Evolutionary conservation across 768 basidiomycete genomes (phyloP).

Genomic region (Kwoniella sp.): DNA sequence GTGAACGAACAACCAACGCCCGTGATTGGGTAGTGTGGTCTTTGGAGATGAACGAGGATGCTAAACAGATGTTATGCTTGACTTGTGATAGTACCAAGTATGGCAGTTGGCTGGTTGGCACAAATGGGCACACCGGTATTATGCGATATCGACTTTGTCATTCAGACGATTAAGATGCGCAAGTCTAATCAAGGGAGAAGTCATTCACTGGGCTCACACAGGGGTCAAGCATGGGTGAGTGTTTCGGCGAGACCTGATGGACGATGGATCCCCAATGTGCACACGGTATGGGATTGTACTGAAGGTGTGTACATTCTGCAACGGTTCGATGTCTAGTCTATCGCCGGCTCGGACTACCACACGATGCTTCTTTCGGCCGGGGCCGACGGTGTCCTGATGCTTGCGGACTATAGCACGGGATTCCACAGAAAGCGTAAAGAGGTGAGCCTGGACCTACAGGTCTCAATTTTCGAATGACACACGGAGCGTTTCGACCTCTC

Average conservation of each 20-base stretch:
- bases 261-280: no score
- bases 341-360: conserved; percentile 79
- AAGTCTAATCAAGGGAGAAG: conserved; percentile 9
- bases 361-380: conserved; percentile 79
- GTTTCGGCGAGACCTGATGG: no score
- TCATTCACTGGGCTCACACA: conserved; percentile 16
- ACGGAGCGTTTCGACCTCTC: background rate
- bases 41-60: no score
- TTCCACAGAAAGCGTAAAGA: conserved; percentile 26
- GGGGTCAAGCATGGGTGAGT: conserved; percentile 81
- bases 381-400: conserved; percentile 68
- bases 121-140: conserved; percentile 30
- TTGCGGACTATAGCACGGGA: conserved; percentile 38
- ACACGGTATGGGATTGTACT: no score
- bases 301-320: no score
- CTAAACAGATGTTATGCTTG: background rate
- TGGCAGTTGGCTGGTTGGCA: conserved; percentile 37
- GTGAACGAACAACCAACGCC: no score
- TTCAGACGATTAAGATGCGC: conserved; percentile 26
- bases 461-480: conserved; percentile 58
- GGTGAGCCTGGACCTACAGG: conserved; percentile 36
- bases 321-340: no score
- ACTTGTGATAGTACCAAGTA: conserved; percentile 19
- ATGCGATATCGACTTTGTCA: conserved; percentile 33
- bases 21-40: no score